Percentiles rank a stretch among this genome's conserved stretches.
Conservation (phyloP, 75 land plant species). For the Isoetes taiwanensis region DNA sequence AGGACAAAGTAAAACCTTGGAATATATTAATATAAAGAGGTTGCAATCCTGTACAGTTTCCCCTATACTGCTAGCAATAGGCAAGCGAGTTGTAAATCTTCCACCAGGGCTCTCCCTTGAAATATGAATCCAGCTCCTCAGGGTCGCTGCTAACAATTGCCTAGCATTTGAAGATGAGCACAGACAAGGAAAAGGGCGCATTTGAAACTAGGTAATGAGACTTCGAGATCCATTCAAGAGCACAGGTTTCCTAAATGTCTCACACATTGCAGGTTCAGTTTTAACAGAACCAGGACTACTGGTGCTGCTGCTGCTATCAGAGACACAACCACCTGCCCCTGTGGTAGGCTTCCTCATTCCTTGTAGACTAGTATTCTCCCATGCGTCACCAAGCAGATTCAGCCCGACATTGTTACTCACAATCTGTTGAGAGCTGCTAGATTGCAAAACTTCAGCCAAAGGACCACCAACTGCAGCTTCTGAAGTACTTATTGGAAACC, state of each 20-base stretch:
- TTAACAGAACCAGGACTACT: slow-evolving; percentile 15
- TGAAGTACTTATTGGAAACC: slow-evolving; percentile 59
- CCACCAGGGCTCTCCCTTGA: no score
- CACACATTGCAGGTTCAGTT: neutral
- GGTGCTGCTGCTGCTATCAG: slow-evolving; percentile 43
- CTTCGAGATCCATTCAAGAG: neutral
- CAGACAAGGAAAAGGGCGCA: no score
- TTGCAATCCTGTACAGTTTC: no score
- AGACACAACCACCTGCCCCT: slow-evolving; percentile 35
- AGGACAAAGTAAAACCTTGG: no score
- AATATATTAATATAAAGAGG: no score
- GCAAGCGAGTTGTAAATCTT: no score
- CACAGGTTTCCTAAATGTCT: neutral
- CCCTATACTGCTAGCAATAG: no score
- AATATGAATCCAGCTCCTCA: no score
- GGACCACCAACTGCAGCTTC: slow-evolving; percentile 72
- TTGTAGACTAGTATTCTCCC: slow-evolving; percentile 19
- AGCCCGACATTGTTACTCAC: slow-evolving; percentile 12
- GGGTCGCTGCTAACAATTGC: no score
- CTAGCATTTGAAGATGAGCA: no score
- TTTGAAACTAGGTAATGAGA: no score
- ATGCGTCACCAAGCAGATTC: slow-evolving; percentile 24
- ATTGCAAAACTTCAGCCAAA: slow-evolving; percentile 62
- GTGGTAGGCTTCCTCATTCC: slow-evolving; percentile 30
- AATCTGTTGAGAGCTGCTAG: slow-evolving; percentile 11